Base-by-base conservation (phyloP, 306 rosid genomes). In the Ziziphus jujuba region DNA sequence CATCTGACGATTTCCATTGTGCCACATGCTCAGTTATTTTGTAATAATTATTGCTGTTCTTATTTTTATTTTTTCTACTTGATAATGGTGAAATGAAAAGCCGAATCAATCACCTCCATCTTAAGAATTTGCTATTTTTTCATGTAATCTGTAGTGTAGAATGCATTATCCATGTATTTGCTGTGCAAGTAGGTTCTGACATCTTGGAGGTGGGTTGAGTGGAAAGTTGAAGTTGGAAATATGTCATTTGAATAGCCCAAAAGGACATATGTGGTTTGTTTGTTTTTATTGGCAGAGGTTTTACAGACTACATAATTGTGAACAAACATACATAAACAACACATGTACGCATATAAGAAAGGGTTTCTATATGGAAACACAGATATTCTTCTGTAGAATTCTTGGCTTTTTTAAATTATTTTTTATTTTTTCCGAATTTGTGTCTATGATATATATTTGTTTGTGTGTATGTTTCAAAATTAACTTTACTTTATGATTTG, bases 401-500 rank as follows among this genome's bases (percentile, higher is more conserved):
- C 36, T 31, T n/a, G n/a, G n/a, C n/a, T n/a, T n/a, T n/a, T 65
- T 20, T 5, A 24, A 28, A 45, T 12, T 63, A 12, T 40, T 45
- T 52, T 13, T 6, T 45, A n/a, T n/a, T n/a, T n/a, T n/a, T n/a
- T n/a, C n/a, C n/a, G 33, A 28, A 28, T 14, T 0, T 45, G 55
- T 63, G 4, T 12, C 16, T 24, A 21, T 6, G 45, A 14, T 47
- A 25, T 33, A 17, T 52, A 1, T 28, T 7, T 6, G 5, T 50
- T 50, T 50, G 34, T 13, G 13, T 15, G 7, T 15, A 7, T 15
- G 17, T 51, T 20, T 51, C 19, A 28, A 65, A 65, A 9, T 25
- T n/a, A 13, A 16, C 19, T 51, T 73, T 34, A 63, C 21, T 58
- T 59, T 63, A 34, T 76, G 34, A 63, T 71, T 20, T 33, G 67